These are phyloP conservation scores for Botrytis porri DNA, from an alignment of 2,329 filamentous ascomycete genomes.

Conservation along the genomic window DNA sequence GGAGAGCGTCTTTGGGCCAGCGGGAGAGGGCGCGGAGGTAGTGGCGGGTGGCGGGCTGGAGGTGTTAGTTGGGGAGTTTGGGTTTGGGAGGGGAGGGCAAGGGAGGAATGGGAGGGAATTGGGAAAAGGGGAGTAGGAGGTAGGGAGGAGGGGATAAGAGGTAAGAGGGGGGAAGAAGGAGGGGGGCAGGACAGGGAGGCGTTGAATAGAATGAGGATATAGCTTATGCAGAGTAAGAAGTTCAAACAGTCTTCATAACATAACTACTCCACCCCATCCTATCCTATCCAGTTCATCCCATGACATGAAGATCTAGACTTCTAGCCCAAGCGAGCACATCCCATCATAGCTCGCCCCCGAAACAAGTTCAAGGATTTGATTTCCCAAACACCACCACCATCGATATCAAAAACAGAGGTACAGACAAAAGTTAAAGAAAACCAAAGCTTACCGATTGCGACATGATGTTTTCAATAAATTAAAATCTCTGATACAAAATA, in stretches of 20 bases:
- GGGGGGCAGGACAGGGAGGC: neutral
- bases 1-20: conserved; percentile 63
- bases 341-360: neutral
- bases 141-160: neutral
- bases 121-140: no score
- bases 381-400: neutral
- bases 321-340: neutral
- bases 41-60: conserved; percentile 46
- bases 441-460: conserved; percentile 34
- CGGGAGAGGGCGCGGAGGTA: conserved; percentile 51
- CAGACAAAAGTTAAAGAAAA: neutral
- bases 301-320: neutral
- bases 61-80: neutral
- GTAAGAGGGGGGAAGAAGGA: neutral
- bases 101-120: no score
- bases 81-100: neutral
- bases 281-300: neutral
- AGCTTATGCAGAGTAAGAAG: neutral
- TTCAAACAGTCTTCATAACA: neutral
- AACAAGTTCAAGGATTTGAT: neutral
- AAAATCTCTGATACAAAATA: neutral
- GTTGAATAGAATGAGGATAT: neutral
- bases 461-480: conserved; percentile 25
- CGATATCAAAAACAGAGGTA: no score
- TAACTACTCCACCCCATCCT: neutral